These are phyloP conservation scores for Cryptococcus sp. DNA, from an alignment of 1,284 basidiomycete species.

Conservation along the genomic window DNA sequence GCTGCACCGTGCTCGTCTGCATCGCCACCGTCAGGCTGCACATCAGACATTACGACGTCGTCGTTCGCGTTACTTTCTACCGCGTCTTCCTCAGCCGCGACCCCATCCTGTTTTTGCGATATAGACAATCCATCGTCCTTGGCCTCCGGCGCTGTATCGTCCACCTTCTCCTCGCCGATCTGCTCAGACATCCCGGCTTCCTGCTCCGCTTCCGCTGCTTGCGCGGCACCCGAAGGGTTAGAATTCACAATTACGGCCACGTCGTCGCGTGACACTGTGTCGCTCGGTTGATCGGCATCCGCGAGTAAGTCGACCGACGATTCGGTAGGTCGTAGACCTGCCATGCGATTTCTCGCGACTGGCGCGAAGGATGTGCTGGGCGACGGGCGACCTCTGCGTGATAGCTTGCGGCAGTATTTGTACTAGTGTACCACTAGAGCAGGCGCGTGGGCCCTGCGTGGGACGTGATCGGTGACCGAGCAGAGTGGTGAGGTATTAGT, in stretches of 20 bases:
- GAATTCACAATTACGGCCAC: slow-evolving; percentile 1
- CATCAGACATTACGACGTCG: slow-evolving; percentile 12
- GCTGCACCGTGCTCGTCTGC: slow-evolving; percentile 15
- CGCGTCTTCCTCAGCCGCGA: neutral
- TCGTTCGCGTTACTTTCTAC: neutral
- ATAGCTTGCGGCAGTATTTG: too few relatives aligned
- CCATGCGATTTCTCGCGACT: slow-evolving; percentile 8
- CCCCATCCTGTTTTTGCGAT: neutral
- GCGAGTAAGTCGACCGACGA: slow-evolving; percentile 9
- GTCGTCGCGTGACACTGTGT: neutral
- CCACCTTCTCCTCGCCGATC: neutral
- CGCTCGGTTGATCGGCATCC: neutral
- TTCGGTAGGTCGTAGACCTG: slow-evolving; percentile 9
- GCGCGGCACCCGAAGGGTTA: neutral
- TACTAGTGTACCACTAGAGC: too few relatives aligned
- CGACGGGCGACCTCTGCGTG: too few relatives aligned
- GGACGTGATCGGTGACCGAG: too few relatives aligned
- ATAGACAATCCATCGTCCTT: neutral
- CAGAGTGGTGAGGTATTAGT: neutral
- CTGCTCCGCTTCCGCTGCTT: neutral
- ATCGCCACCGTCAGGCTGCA: slow-evolving; percentile 9
- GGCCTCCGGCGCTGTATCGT: neutral
- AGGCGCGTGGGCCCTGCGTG: too few relatives aligned
- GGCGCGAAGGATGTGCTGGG: neutral
- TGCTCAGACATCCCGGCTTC: neutral